phyloP scores from a whole-genome alignment of 768 basidiomycete genomes.

The Tephrocybe sp. region DNA sequence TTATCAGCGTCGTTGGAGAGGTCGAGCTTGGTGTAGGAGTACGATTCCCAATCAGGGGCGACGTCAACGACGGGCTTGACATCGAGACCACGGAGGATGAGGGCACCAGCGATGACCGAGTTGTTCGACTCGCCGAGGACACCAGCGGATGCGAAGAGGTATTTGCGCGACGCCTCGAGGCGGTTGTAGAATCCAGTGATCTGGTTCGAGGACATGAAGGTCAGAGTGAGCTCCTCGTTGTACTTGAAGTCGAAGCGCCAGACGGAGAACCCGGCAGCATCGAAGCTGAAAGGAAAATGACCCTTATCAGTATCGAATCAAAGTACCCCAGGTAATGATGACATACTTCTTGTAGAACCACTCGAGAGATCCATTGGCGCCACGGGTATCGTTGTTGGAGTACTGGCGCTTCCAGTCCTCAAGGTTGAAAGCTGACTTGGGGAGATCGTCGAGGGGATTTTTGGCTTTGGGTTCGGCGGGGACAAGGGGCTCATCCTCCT shows the following conservation, averaged over 20 bases:
- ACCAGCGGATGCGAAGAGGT: conserved; percentile 91
- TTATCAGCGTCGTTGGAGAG: conserved; percentile 73
- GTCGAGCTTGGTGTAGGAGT: conserved; percentile 78
- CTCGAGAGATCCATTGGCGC: conserved; percentile 77
- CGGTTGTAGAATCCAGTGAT: conserved; percentile 97
- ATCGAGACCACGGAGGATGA: conserved; percentile 85
- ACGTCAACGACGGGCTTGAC: conserved; percentile 67
- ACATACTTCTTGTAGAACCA: conserved; percentile 97
- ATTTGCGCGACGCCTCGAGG: conserved; percentile 95
- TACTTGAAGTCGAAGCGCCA: conserved; percentile 98
- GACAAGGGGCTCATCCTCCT: conserved; percentile 75
- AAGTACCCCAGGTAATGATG: background rate
- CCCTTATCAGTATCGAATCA: background rate
- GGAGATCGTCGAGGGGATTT: conserved; percentile 92
- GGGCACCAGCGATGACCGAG: conserved; percentile 76
- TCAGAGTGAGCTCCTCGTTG: conserved; percentile 87
- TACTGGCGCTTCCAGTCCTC: conserved; percentile 98
- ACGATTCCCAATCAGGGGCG: conserved; percentile 93
- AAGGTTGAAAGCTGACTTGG: conserved; percentile 85
- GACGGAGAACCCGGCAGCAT: conserved; percentile 84
- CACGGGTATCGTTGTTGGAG: conserved; percentile 97
- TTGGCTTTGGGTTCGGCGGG: conserved; percentile 87
- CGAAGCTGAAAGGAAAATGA: conserved; percentile 62
- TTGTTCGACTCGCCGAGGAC: conserved; percentile 83
- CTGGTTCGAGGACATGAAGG: conserved; percentile 95